Evolutionary conservation across 495 filamentous ascomycete genomes (phyloP), one percentile per base, ranked within the genome.

Genomic region (Alectoria sarmentosa): DNA sequence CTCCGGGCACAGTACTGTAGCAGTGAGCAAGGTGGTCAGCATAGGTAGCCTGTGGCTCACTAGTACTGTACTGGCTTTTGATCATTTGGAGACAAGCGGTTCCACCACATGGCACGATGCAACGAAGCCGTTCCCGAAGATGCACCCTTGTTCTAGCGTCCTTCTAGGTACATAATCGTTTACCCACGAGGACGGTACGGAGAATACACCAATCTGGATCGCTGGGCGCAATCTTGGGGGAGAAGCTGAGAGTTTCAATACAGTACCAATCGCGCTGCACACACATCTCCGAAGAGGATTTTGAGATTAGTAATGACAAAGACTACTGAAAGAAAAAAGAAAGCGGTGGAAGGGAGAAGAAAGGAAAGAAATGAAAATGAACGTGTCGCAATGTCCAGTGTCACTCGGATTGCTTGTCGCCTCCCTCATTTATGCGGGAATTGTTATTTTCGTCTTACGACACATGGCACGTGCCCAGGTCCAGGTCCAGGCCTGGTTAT

Each of bases 91-190:
- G 17, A 36, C 28, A 19, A 55, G 30, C 52, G 28, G 52, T 55
- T 55, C 52, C 52, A 55, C 52, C 52, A 34, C 52, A 55, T 32
- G 52, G 57, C 36, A 60, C 19, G 34, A 38, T 39, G 37, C 57
- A 38, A 41, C 36, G 36, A 60, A 60, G 57, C 57, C 57, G 56
- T 46, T 56, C 62, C 62, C 52, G 52, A 17, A 36, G 37, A 30
- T 26, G 54, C 56, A 64, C 46, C 62, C 54, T 58, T 41, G 41
- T 65, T 65, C 63, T 65, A 65, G 63, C 57, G 63, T 34, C 36
- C 63, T 65, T 65, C 63, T 65, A 65, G 63, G 30, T 46, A 60
- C 56, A 41, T 65, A n/a, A 59, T 39, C 55, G 41, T 1, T 36
- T 60, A 60, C 63, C 63, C 63, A 65, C 28, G 15, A 42, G 34